Evolutionary conservation across 805 yeast species (phyloP).

Genomic region (Sporopachydermia quercuum): DNA sequence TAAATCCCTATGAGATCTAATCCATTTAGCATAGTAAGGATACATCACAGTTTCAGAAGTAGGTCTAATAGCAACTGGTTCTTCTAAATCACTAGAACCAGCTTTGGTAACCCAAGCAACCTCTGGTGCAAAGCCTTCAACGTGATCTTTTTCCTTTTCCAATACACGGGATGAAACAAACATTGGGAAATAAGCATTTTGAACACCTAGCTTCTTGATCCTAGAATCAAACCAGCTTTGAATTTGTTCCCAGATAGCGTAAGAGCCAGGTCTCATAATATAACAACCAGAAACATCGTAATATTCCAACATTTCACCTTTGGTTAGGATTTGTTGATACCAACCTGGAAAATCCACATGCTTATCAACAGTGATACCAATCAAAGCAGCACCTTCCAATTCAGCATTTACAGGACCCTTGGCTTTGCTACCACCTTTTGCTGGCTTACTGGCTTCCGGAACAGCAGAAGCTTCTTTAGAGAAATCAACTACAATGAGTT

Average conservation of each 20-base stretch:
- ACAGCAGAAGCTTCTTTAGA: slow-evolving; percentile 22
- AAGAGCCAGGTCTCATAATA: slow-evolving; percentile 92
- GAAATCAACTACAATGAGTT: slow-evolving; percentile 36
- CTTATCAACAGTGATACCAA: slow-evolving; percentile 94
- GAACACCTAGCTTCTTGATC: slow-evolving; percentile 82
- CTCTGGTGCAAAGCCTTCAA: slow-evolving; percentile 99
- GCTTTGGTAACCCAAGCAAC: slow-evolving; percentile 99
- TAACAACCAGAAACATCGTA: slow-evolving; percentile 98
- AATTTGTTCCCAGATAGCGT: slow-evolving; percentile 86
- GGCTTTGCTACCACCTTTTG: slow-evolving; percentile 15
- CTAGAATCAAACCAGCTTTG: slow-evolving; percentile 71
- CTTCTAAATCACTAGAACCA: slow-evolving; percentile 86
- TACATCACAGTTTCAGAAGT: slow-evolving; percentile 99
- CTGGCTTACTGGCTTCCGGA: slow-evolving; percentile 14
- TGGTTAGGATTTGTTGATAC: slow-evolving; percentile 93
- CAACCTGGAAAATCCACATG: slow-evolving; percentile 86
- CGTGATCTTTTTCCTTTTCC: slow-evolving; percentile 96
- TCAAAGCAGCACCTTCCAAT: slow-evolving; percentile 73
- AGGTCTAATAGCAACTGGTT: slow-evolving; percentile 98
- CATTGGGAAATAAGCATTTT: slow-evolving; percentile 97
- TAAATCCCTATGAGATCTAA: slow-evolving; percentile 93
- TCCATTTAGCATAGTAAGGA: slow-evolving; percentile 98
- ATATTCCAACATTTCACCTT: slow-evolving; percentile 97
- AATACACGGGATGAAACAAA: slow-evolving; percentile 85
- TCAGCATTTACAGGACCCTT: slow-evolving; percentile 28